These are phyloP conservation scores for Mesembryanthemum crystallinum DNA, from an alignment of 148 eudicot genomes.

Conservation along the genomic window DNA sequence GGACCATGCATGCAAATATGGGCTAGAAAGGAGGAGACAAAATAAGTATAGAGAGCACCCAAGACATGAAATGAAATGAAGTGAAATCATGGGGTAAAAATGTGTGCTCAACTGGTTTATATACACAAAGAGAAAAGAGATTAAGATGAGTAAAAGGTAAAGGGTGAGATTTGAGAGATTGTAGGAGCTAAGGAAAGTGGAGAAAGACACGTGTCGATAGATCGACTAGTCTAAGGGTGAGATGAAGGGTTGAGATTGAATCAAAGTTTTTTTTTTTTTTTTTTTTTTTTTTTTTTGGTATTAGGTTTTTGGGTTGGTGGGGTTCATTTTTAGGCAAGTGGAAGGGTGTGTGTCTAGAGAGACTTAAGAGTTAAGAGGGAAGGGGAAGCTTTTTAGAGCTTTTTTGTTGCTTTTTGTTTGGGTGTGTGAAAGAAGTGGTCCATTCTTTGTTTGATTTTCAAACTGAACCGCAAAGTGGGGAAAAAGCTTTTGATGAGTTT, in stretches of 20 bases:
- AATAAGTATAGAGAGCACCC: background rate
- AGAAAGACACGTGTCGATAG: constrained; percentile 21
- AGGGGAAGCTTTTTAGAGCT: constrained; percentile 19
- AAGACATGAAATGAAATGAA: background rate
- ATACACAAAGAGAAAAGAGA: too few relatives aligned
- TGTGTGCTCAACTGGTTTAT: too few relatives aligned
- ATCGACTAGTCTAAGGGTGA: background rate
- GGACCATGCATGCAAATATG: background rate
- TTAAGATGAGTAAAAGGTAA: too few relatives aligned
- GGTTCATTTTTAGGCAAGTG: constrained; percentile 13
- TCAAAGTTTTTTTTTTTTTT: background rate
- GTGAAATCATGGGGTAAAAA: too few relatives aligned
- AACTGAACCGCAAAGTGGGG: constrained; percentile 1
- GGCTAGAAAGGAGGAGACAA: constrained; percentile 2
- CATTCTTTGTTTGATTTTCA: constrained; percentile 8
- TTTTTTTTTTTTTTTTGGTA: too few relatives aligned
- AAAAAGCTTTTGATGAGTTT: background rate
- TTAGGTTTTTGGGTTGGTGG: background rate
- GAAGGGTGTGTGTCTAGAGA: constrained; percentile 12
- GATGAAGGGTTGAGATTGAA: constrained; percentile 20
- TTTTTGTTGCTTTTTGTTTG: constrained; percentile 24
- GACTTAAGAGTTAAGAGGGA: constrained; percentile 18
- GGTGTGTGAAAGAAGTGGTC: constrained; percentile 20
- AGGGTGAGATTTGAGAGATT: background rate
- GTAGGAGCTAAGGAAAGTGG: constrained; percentile 19